Evolutionary conservation across 139 green algal species (phyloP).

Genomic region (Pseudopediastrum boryanum): DNA sequence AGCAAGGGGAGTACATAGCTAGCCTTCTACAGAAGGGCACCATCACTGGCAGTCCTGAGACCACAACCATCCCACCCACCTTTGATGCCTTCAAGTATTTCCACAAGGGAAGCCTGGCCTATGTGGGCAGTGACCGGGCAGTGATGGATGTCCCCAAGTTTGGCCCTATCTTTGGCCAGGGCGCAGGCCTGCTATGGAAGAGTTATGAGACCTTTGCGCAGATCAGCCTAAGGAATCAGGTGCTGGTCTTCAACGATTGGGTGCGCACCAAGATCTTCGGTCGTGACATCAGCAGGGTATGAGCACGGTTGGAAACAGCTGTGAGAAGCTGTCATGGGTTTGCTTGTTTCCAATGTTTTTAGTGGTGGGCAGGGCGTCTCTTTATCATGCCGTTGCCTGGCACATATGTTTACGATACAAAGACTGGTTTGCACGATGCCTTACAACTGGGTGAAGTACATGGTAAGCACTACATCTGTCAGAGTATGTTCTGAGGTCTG

Average conservation of each 20-base stretch:
- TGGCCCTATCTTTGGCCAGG: slow-evolving; percentile 66
- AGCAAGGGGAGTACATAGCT: slow-evolving; percentile 88
- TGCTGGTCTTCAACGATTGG: slow-evolving; percentile 86
- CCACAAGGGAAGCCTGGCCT: slow-evolving; percentile 83
- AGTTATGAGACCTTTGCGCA: slow-evolving; percentile 31
- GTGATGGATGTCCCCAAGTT: slow-evolving; percentile 89
- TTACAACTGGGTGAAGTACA: no score
- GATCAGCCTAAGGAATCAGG: slow-evolving; percentile 73
- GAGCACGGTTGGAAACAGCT: slow-evolving; percentile 27
- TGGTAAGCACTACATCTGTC: no score
- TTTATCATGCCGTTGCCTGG: no score
- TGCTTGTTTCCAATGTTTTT: slow-evolving; percentile 1
- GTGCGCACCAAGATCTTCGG: slow-evolving; percentile 86
- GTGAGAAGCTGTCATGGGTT: neutral
- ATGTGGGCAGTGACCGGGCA: slow-evolving; percentile 86
- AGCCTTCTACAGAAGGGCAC: slow-evolving; percentile 34
- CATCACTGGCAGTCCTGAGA: slow-evolving; percentile 10
- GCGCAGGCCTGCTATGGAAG: slow-evolving; percentile 84
- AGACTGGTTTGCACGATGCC: no score
- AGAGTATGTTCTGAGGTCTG: no score
- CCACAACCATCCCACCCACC: neutral
- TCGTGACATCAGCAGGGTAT: slow-evolving; percentile 82
- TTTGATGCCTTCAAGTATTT: slow-evolving; percentile 40
- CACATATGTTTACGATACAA: no score
- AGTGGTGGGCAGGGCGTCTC: no score